Evolutionary conservation across 441 rosid genomes (phyloP).

Genomic region (Arabidopsis lyrata): DNA sequence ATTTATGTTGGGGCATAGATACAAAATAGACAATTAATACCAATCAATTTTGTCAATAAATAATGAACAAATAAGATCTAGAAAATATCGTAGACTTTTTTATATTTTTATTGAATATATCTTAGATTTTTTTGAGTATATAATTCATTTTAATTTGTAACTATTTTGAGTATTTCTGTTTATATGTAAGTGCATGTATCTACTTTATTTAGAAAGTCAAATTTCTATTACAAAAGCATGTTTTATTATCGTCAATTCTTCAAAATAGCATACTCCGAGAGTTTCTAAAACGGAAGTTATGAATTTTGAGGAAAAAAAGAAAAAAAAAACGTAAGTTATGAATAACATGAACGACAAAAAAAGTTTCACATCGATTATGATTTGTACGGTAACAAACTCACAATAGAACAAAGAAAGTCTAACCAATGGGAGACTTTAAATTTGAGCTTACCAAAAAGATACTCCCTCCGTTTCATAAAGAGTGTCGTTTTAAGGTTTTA

Average conservation of each 20-base stretch:
- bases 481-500: no score
- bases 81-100: neutral
- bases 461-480: no score
- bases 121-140: neutral
- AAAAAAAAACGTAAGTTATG: neutral
- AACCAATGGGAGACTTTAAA: slow-evolving; percentile 42
- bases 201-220: neutral
- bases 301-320: no score
- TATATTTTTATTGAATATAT: no score
- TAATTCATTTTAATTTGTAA: neutral
- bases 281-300: neutral
- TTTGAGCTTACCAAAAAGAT: slow-evolving; percentile 41
- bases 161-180: neutral
- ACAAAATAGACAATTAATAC: neutral
- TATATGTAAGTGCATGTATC: neutral
- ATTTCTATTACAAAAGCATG: neutral
- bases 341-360: slow-evolving; percentile 10
- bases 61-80: neutral
- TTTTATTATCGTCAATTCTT: neutral
- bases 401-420: slow-evolving; percentile 12
- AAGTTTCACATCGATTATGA: slow-evolving; percentile 18
- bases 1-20: neutral
- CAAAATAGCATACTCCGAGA: neutral
- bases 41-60: neutral
- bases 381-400: slow-evolving; percentile 5